Base-by-base conservation (phyloP, 805 yeast species). In the Pichia phayaonensis region DNA sequence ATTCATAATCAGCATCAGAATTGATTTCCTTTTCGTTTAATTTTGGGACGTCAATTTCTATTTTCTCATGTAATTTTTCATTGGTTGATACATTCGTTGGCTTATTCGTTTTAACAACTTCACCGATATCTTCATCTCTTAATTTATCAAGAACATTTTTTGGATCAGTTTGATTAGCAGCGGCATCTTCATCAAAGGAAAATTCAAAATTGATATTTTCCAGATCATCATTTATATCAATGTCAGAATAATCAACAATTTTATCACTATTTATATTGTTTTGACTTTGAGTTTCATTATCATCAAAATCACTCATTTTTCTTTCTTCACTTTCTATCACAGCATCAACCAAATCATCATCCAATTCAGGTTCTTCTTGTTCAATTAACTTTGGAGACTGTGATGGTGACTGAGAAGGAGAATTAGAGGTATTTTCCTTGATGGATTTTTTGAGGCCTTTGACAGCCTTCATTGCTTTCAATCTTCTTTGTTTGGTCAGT, bases 1-100 rank as follows among this genome's bases (percentile, higher is more conserved):
- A 73, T 56, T 77, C 83, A 57, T 83, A 81, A 59, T 82, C 90
- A 12, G 80, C 88, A 50, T 81, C 89, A 0, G 84, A 78, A 49
- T 69, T 64, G 12, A 67, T 52, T 20, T 68, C 72, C 26, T 62
- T 60, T 24, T 76, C 81, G 44, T 72, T 72, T 52, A 79, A 66
- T 54, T 72, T 75, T 16, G 83, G 84, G 4, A 77, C 83, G 51
- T 69, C 76, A 50, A 76, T 62, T 40, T 50, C 68, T 61, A 59
- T 54, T 41, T 59, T 45, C 15, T 31, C 40, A 18, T 13, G 29
- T 8, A 24, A 4, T 34, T 38, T 42, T 24, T 56, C 60, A 7
- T 45, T 21, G 2, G 39, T 40, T n/a, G 42, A 15, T 12, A 21
- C 26, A 20, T 42, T 42, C 6, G 16, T 13, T 13, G 18, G 15